Conservation (phyloP, 306 rosid species). For the Geum urbanum region DNA sequence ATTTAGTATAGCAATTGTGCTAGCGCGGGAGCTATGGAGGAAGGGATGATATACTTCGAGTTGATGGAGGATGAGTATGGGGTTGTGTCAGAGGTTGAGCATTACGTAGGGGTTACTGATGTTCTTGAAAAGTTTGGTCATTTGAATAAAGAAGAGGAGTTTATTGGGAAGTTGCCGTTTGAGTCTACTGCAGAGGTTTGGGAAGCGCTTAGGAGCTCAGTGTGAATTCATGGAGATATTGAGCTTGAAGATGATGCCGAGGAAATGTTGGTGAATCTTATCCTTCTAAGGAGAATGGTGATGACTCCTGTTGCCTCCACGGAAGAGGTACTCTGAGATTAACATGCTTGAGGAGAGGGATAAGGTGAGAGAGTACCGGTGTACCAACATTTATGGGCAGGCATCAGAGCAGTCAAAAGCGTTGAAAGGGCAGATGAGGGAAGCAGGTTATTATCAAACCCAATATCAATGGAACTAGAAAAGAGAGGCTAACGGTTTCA, state of each 20-base stretch:
- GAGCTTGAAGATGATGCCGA: constrained; percentile 67
- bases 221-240: constrained; percentile 61
- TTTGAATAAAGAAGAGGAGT: constrained; percentile 65
- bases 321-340: constrained; percentile 45
- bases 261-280: constrained; percentile 43
- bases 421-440: too few species aligned
- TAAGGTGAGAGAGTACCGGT: too few species aligned
- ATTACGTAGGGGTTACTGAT: constrained; percentile 49
- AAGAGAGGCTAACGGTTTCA: constrained; percentile 64
- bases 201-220: constrained; percentile 49
- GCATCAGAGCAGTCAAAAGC: too few species aligned
- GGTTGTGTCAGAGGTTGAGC: constrained; percentile 48
- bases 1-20: too few species aligned
- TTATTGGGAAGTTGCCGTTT: constrained; percentile 52
- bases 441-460: too few species aligned
- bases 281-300: constrained; percentile 37
- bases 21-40: constrained; percentile 49
- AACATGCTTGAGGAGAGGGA: constrained; percentile 85
- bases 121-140: constrained; percentile 64
- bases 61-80: constrained; percentile 49
- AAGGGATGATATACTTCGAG: constrained; percentile 48
- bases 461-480: constrained; percentile 47
- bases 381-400: too few species aligned
- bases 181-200: constrained; percentile 41
- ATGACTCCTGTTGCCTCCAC: constrained; percentile 43